phyloP scores from a whole-genome alignment of 768 basidiomycete species.

The Boletales sp. region DNA sequence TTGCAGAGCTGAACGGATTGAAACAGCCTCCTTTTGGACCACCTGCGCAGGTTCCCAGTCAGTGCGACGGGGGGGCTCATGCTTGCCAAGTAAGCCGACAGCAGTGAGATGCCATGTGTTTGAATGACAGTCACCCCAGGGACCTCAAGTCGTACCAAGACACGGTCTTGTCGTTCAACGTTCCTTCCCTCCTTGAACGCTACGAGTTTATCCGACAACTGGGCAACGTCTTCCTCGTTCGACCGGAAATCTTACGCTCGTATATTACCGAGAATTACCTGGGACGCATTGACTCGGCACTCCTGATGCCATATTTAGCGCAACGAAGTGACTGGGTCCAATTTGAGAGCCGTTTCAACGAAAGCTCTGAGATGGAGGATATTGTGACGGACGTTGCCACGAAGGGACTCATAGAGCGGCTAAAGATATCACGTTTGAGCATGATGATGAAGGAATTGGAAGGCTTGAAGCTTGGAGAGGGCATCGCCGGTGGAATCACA shows the following conservation, averaged over 20 bases:
- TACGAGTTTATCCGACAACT: slow-evolving; percentile 98
- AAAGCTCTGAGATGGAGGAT: slow-evolving; percentile 44
- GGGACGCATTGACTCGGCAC: slow-evolving; percentile 80
- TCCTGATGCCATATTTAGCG: slow-evolving; percentile 87
- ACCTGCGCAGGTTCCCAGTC: slow-evolving; percentile 93
- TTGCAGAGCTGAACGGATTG: slow-evolving; percentile 9
- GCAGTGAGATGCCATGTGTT: background rate
- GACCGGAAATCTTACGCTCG: slow-evolving; percentile 89
- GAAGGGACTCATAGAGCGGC: slow-evolving; percentile 51
- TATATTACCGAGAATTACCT: slow-evolving; percentile 95
- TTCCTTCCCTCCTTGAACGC: slow-evolving; percentile 84
- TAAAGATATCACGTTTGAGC: slow-evolving; percentile 68
- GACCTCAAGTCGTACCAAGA: slow-evolving; percentile 98
- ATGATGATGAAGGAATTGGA: slow-evolving; percentile 89
- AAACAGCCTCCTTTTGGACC: slow-evolving; percentile 81
- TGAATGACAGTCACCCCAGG: slow-evolving; percentile 38
- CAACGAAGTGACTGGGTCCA: slow-evolving; percentile 89
- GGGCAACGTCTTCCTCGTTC: slow-evolving; percentile 95
- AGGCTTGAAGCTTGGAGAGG: slow-evolving; percentile 55
- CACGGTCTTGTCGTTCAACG: slow-evolving; percentile 72
- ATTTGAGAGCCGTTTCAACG: slow-evolving; percentile 79
- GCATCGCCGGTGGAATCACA: slow-evolving; percentile 35
- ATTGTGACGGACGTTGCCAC: slow-evolving; percentile 37
- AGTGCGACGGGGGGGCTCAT: slow-evolving; percentile 95
- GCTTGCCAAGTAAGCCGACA: slow-evolving; percentile 82